These are phyloP conservation scores for Paramyrothecium sp. DNA, from an alignment of 2,329 filamentous ascomycete genomes.

Conservation along the genomic window DNA sequence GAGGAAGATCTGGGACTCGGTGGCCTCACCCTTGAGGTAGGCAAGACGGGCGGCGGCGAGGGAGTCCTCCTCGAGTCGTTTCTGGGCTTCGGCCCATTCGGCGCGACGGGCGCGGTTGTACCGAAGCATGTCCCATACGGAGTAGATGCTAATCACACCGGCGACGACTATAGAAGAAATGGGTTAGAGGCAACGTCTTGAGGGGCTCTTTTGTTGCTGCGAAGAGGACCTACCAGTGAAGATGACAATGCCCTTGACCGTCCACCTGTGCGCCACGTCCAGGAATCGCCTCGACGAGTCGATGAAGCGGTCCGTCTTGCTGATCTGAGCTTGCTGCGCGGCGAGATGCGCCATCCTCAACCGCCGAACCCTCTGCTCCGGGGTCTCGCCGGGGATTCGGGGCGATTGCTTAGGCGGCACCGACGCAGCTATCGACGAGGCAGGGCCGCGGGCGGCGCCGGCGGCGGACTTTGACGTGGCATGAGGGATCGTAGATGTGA, in stretches of 20 bases:
- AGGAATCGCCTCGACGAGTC: slow-evolving; percentile 47
- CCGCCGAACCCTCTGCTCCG: slow-evolving; percentile 67
- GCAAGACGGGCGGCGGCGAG: slow-evolving; percentile 57
- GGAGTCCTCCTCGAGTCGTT: slow-evolving; percentile 51
- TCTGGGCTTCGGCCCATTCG: slow-evolving; percentile 57
- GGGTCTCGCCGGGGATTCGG: slow-evolving; percentile 53
- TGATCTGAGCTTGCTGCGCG: slow-evolving; percentile 59
- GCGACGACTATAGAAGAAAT: slow-evolving; percentile 42
- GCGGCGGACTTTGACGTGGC: slow-evolving; percentile 60
- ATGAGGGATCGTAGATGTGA: slow-evolving; percentile 53
- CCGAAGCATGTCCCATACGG: slow-evolving; percentile 59
- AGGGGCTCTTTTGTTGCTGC: not conserved
- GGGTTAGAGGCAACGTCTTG: not conserved
- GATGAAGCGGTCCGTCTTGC: slow-evolving; percentile 49
- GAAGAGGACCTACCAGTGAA: slow-evolving; percentile 49
- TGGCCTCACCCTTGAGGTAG: slow-evolving; percentile 58
- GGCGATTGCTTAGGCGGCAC: slow-evolving; percentile 17
- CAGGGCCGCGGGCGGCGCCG: slow-evolving; percentile 29
- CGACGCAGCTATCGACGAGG: not conserved
- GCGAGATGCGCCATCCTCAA: slow-evolving; percentile 66
- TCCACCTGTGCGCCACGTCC: slow-evolving; percentile 55
- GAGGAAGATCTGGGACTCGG: slow-evolving; percentile 52
- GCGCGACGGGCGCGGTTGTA: slow-evolving; percentile 59
- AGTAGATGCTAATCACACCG: slow-evolving; percentile 56
- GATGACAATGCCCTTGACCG: slow-evolving; percentile 52